phyloP scores from a whole-genome alignment of 768 basidiomycete genomes.

The Calvatia gigantea region DNA sequence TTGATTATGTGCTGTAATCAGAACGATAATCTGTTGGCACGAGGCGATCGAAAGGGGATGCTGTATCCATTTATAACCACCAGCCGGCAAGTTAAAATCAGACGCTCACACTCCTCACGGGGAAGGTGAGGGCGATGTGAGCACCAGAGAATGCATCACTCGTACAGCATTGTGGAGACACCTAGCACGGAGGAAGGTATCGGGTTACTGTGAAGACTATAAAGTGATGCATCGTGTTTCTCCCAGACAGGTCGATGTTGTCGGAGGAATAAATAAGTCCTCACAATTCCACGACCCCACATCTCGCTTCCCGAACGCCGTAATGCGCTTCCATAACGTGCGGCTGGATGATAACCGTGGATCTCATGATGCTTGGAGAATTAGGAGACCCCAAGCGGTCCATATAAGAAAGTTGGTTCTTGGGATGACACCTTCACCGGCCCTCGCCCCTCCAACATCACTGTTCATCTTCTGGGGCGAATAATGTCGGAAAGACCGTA shows the following conservation, averaged over 20 bases:
- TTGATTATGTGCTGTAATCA: no score
- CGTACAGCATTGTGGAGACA: no score
- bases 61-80: no score
- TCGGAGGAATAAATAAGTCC: not conserved
- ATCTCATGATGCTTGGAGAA: not conserved
- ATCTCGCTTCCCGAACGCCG: slow-evolving; percentile 1
- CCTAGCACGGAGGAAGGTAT: no score
- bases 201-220: no score
- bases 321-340: not conserved
- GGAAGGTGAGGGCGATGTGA: no score
- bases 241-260: not conserved
- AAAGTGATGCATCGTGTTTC: no score
- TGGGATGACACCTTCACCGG: not conserved
- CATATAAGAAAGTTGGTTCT: not conserved
- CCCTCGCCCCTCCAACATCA: not conserved
- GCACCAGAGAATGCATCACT: no score
- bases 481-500: not conserved
- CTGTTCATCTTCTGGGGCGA: not conserved
- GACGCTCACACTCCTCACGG: no score
- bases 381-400: not conserved
- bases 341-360: not conserved
- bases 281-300: slow-evolving; percentile 1
- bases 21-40: no score
- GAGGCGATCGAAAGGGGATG: no score
- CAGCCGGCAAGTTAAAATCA: no score